Conservation (phyloP, 23 red algal genomes). For the Gracilaria caudata region DNA sequence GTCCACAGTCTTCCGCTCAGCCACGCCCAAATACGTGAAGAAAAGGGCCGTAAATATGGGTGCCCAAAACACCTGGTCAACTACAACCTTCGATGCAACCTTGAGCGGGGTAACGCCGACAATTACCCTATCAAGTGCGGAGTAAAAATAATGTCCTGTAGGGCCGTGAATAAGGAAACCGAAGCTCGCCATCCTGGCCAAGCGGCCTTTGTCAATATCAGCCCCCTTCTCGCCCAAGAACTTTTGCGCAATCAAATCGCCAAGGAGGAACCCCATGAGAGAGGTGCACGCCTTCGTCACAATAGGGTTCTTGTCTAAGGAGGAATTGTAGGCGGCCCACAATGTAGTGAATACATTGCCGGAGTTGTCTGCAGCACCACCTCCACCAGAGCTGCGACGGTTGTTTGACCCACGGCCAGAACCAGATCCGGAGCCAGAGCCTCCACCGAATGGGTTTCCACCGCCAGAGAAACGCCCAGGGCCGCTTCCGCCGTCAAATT, state of each 20-base stretch:
- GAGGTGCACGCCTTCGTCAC: slow-evolving; percentile 94
- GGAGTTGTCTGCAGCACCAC: slow-evolving; percentile 46
- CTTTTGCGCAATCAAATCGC: slow-evolving; percentile 91
- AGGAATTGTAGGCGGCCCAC: slow-evolving; percentile 64
- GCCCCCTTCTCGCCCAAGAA: slow-evolving; percentile 72
- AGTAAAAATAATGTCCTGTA: slow-evolving; percentile 93
- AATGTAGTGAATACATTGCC: slow-evolving; percentile 39
- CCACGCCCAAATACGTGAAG: slow-evolving; percentile 77
- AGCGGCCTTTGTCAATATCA: slow-evolving; percentile 70
- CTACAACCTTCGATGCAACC: slow-evolving; percentile 88
- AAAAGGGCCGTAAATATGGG: slow-evolving; percentile 93
- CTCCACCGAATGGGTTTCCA: slow-evolving; percentile 15
- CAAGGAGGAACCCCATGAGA: slow-evolving; percentile 84
- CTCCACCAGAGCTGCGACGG: slow-evolving; percentile 16
- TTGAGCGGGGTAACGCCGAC: slow-evolving; percentile 80
- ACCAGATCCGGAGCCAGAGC: slow-evolving; percentile 28
- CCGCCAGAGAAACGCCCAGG: slow-evolving; percentile 15
- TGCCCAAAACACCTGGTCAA: slow-evolving; percentile 96
- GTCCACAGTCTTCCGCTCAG: slow-evolving; percentile 73
- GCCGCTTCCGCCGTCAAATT: slow-evolving; percentile 8
- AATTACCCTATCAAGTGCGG: slow-evolving; percentile 72
- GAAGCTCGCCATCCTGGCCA: slow-evolving; percentile 85
- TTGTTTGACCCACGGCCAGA: slow-evolving; percentile 21
- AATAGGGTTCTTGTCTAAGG: slow-evolving; percentile 75
- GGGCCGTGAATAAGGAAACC: slow-evolving; percentile 96